Conservation (phyloP, 2,329 filamentous ascomycete genomes). For the Coleophoma cylindrospora region DNA sequence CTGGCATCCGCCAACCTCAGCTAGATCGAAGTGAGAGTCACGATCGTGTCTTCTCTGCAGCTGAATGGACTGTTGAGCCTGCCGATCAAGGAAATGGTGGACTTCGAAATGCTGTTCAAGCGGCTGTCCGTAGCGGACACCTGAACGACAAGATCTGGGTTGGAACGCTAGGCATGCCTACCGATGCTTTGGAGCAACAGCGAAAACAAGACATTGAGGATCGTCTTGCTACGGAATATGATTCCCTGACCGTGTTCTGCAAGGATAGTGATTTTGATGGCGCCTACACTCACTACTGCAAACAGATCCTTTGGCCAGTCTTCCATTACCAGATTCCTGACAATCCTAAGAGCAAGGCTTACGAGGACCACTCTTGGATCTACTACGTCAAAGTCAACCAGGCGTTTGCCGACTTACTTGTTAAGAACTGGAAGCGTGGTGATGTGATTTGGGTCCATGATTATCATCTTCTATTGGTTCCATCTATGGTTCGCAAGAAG, state of each 20-base stretch:
- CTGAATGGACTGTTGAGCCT: constrained; percentile 76
- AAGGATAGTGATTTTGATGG: constrained; percentile 91
- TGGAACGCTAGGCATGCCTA: constrained; percentile 90
- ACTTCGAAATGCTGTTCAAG: constrained; percentile 80
- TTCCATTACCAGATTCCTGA: constrained; percentile 98
- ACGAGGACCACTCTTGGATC: constrained; percentile 94
- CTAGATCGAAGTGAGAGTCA: constrained; percentile 55
- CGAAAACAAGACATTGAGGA: constrained; percentile 82
- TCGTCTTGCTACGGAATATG: constrained; percentile 71
- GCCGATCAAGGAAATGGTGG: constrained; percentile 92
- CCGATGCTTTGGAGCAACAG: constrained; percentile 71
- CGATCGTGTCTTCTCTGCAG: constrained; percentile 68
- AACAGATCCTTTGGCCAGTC: constrained; percentile 95
- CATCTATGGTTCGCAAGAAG: constrained; percentile 83
- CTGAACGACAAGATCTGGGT: constrained; percentile 81
- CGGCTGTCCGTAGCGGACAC: constrained; percentile 64
- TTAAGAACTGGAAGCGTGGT: constrained; percentile 88
- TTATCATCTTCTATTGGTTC: constrained; percentile 87
- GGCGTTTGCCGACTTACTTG: constrained; percentile 84
- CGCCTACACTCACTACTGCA: constrained; percentile 94
- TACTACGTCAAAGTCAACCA: constrained; percentile 92
- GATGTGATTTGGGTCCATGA: constrained; percentile 95
- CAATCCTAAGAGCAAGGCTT: constrained; percentile 96
- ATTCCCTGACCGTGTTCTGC: constrained; percentile 79
- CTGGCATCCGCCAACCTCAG: constrained; percentile 52